Evolutionary conservation across 768 basidiomycete genomes (phyloP).

Genomic region (Leccinum aurantiacum): DNA sequence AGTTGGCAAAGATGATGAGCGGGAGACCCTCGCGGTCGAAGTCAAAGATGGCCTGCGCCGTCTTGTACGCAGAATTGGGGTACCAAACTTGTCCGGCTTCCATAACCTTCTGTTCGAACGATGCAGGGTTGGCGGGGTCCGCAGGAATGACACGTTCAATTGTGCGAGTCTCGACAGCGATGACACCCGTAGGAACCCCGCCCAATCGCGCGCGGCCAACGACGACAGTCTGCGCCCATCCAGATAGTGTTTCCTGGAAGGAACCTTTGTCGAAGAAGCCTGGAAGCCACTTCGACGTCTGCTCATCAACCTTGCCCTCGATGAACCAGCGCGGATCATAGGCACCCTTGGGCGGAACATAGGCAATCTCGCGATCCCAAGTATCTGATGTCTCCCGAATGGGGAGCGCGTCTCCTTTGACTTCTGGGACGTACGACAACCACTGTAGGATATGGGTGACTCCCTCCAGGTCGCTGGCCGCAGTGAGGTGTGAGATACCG

Average conservation of each 20-base stretch:
- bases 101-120: conserved; percentile 97
- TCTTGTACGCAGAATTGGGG: conserved; percentile 99
- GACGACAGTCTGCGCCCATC: conserved; percentile 99
- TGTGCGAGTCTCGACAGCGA: conserved; percentile 96
- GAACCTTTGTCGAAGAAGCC: conserved; percentile 98
- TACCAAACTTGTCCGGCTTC: conserved; percentile 99
- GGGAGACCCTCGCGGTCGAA: conserved; percentile 97
- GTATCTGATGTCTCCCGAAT: conserved; percentile 68
- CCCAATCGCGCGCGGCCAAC: conserved; percentile 94
- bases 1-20: conserved; percentile 98
- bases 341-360: conserved; percentile 86
- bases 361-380: conserved; percentile 93
- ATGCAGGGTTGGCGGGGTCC: conserved; percentile 95
- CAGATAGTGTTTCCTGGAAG: conserved; percentile 98
- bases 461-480: conserved; percentile 93
- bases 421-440: conserved; percentile 90
- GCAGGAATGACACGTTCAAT: conserved; percentile 96
- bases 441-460: conserved; percentile 92
- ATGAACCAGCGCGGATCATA: conserved; percentile 99
- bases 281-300: conserved; percentile 67
- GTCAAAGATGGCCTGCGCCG: conserved; percentile 98
- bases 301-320: conserved; percentile 88
- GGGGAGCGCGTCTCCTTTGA: conserved; percentile 78
- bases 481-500: conserved; percentile 95
- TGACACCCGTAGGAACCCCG: conserved; percentile 96